Conservation (phyloP, 2,329 filamentous ascomycete genomes). For the Diaporthe vexans region DNA sequence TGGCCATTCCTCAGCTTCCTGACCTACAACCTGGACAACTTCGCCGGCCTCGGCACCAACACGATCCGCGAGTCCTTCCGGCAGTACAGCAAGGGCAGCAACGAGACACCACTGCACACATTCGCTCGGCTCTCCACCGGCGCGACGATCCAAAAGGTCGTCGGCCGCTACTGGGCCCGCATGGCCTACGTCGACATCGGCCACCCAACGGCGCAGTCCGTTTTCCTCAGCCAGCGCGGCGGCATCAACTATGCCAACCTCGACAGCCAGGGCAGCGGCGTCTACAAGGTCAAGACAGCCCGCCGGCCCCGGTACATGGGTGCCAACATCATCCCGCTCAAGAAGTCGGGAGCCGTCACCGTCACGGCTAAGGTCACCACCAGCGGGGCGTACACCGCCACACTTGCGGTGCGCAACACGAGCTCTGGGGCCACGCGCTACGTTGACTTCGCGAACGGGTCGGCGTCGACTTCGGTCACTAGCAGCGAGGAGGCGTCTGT, state of each 20-base stretch:
- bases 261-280: slow-evolving; percentile 52
- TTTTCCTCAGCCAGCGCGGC: slow-evolving; percentile 54
- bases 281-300: slow-evolving; percentile 58
- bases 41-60: slow-evolving; percentile 56
- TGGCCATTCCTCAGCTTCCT: slow-evolving; percentile 66
- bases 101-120: slow-evolving; percentile 64
- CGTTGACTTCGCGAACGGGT: slow-evolving; percentile 5
- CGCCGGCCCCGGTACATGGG: slow-evolving; percentile 64
- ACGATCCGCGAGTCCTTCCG: slow-evolving; percentile 59
- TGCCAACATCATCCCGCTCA: slow-evolving; percentile 62
- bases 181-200: slow-evolving; percentile 68
- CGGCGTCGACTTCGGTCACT: slow-evolving; percentile 10
- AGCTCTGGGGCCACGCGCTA: slow-evolving; percentile 10
- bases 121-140: slow-evolving; percentile 55
- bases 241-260: slow-evolving; percentile 59
- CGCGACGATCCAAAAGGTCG: slow-evolving; percentile 54
- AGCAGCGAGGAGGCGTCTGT: slow-evolving; percentile 23
- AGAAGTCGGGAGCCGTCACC: slow-evolving; percentile 49
- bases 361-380: slow-evolving; percentile 52
- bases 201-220: slow-evolving; percentile 55
- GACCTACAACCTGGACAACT: slow-evolving; percentile 62
- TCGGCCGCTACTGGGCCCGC: slow-evolving; percentile 65
- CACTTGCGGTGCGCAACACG: not conserved
- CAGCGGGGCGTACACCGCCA: slow-evolving; percentile 37
- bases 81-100: slow-evolving; percentile 58